Percentiles rank a stretch among this genome's conserved stretches.
phyloP scores from a whole-genome alignment of 805 yeast species.

The Sugiyamaella floridensis region DNA sequence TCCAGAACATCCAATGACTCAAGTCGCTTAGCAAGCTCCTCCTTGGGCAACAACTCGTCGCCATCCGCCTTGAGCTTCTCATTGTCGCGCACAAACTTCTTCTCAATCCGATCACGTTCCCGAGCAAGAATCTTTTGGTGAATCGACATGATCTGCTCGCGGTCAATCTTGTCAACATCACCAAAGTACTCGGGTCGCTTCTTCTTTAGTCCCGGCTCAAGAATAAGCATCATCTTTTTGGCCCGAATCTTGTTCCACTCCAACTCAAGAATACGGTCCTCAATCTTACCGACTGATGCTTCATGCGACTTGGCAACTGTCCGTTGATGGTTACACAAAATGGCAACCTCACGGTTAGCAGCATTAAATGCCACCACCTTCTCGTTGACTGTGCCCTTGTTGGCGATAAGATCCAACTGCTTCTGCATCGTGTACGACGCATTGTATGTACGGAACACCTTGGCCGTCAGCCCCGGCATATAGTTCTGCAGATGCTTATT shows the following conservation, averaged over 20 bases:
- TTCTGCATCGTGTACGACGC: slow-evolving; percentile 97
- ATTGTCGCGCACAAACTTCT: slow-evolving; percentile 67
- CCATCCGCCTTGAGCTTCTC: slow-evolving; percentile 60
- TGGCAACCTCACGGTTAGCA: slow-evolving; percentile 92
- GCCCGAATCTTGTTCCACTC: slow-evolving; percentile 74
- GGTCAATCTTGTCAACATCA: slow-evolving; percentile 59
- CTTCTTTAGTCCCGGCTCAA: slow-evolving; percentile 48
- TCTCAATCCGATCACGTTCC: slow-evolving; percentile 56
- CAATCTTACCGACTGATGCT: slow-evolving; percentile 68
- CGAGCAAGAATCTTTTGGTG: slow-evolving; percentile 55
- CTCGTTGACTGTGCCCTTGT: slow-evolving; percentile 81
- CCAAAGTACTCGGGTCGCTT: slow-evolving; percentile 54
- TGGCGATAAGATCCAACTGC: slow-evolving; percentile 76
- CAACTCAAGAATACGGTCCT: slow-evolving; percentile 70
- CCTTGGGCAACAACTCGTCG: slow-evolving; percentile 46
- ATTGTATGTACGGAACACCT: slow-evolving; percentile 94
- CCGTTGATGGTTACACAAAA: slow-evolving; percentile 94
- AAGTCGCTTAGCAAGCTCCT: slow-evolving; percentile 53
- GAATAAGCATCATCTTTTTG: slow-evolving; percentile 59
- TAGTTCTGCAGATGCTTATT: slow-evolving; percentile 84
- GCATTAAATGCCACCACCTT: slow-evolving; percentile 85
- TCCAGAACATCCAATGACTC: slow-evolving; percentile 44
- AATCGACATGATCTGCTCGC: slow-evolving; percentile 55
- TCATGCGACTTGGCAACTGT: slow-evolving; percentile 83
- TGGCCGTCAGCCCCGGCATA: slow-evolving; percentile 91